Conservation (phyloP, 495 filamentous ascomycete genomes). For the Podospora pseudopauciseta region DNA sequence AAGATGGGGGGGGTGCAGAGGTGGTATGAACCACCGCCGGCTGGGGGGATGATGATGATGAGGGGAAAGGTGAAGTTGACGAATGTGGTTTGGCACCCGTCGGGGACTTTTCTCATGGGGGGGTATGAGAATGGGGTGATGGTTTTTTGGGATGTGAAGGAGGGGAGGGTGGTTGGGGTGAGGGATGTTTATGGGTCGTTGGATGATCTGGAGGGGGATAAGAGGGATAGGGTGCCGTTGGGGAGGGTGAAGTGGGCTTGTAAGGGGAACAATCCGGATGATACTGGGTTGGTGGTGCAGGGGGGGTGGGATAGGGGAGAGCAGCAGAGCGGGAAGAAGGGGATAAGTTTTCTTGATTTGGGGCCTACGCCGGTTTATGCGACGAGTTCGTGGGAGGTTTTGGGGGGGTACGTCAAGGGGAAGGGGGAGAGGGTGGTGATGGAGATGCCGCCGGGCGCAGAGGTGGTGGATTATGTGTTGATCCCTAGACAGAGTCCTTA, state of each 20-base stretch:
- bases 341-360: conserved; percentile 83
- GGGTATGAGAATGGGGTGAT: conserved; percentile 86
- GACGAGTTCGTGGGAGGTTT: conserved; percentile 81
- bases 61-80: conserved; percentile 62
- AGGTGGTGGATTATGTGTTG: conserved; percentile 75
- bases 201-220: conserved; percentile 45
- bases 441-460: conserved; percentile 72
- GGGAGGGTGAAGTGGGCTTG: conserved; percentile 83
- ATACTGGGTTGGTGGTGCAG: conserved; percentile 83
- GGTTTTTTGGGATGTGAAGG: conserved; percentile 92
- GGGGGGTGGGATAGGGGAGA: conserved; percentile 67
- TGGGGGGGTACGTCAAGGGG: conserved; percentile 70
- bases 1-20: conserved; percentile 76
- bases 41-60: conserved; percentile 24
- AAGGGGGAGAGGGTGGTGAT: conserved; percentile 65
- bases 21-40: conserved; percentile 55
- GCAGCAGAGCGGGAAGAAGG: conserved; percentile 55
- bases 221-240: conserved; percentile 56
- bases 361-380: conserved; percentile 85
- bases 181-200: conserved; percentile 71
- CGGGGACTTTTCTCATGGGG: conserved; percentile 83
- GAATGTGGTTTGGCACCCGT: conserved; percentile 89
- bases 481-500: conserved; percentile 78
- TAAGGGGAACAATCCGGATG: conserved; percentile 77
- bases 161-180: conserved; percentile 80